Conservation (phyloP, 176 grass and related monocot species). For the Bromus sterilis region DNA sequence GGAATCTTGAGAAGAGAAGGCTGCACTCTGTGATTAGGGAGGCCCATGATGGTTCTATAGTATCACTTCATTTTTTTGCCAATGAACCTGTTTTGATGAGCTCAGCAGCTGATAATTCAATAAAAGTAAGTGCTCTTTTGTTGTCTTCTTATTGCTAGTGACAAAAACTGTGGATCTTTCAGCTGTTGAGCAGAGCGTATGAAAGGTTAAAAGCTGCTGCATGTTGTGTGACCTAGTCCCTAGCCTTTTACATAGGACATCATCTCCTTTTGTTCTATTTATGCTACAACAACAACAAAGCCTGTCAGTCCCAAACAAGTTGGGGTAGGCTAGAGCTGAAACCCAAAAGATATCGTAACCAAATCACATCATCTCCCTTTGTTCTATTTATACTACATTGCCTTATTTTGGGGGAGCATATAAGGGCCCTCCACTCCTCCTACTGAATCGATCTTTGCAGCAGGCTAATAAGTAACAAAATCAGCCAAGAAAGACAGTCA, state of each 20-base stretch:
- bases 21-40: slow-evolving; percentile 91
- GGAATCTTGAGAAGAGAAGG: slow-evolving; percentile 91
- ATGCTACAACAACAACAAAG: too few relatives aligned
- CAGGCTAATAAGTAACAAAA: neutral
- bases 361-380: too few relatives aligned
- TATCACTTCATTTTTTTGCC: slow-evolving; percentile 87
- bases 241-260: neutral
- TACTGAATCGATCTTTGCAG: neutral
- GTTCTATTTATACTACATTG: neutral
- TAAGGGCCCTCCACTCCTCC: neutral
- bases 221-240: neutral
- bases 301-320: too few relatives aligned
- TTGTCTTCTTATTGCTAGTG: neutral
- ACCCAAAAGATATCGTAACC: too few relatives aligned
- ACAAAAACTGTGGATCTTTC: neutral
- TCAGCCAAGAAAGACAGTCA: neutral
- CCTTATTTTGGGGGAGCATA: neutral
- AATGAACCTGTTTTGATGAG: slow-evolving; percentile 98
- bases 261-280: neutral
- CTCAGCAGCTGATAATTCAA: slow-evolving; percentile 96
- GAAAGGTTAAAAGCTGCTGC: neutral
- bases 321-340: too few relatives aligned
- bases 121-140: slow-evolving; percentile 53
- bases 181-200: neutral
- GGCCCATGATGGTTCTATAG: slow-evolving; percentile 81